These are phyloP conservation scores for Fusarium circinatum DNA, from an alignment of 2,329 filamentous ascomycete species.

Conservation along the genomic window DNA sequence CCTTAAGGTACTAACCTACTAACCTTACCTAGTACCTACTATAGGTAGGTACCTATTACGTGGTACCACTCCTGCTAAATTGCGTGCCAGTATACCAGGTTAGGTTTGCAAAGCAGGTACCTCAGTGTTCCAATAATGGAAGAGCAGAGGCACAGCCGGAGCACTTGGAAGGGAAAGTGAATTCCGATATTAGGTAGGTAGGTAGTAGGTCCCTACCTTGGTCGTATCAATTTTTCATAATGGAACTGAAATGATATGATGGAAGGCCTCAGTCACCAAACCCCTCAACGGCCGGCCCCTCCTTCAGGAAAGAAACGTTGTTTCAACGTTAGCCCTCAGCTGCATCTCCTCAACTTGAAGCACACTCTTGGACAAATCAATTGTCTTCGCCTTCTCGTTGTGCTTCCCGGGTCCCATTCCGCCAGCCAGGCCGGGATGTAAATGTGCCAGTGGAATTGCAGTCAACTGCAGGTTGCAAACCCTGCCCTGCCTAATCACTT, in stretches of 20 bases:
- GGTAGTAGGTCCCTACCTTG: background rate
- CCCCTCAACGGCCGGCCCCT: background rate
- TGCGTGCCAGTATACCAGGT: background rate
- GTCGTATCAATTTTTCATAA: background rate
- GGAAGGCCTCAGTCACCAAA: constrained; percentile 18
- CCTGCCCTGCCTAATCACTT: constrained; percentile 28
- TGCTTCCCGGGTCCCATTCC: constrained; percentile 17
- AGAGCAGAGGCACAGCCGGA: background rate
- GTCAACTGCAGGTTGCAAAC: constrained; percentile 18
- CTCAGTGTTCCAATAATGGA: background rate
- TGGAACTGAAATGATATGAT: background rate
- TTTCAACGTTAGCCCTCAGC: constrained; percentile 23
- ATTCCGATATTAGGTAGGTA: background rate
- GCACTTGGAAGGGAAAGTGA: background rate
- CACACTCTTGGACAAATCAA: constrained; percentile 35
- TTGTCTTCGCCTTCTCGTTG: constrained; percentile 12
- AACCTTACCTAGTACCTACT: too few species aligned
- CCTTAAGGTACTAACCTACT: too few species aligned
- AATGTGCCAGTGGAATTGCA: constrained; percentile 12
- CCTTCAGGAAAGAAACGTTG: constrained; percentile 16
- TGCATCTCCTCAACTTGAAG: constrained; percentile 26
- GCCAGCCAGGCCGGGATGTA: constrained; percentile 20
- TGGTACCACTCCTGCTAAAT: background rate
- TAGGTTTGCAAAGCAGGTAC: background rate
- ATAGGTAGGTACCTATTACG: background rate